Evolutionary conservation across 2,329 filamentous ascomycete genomes (phyloP), one percentile per base, ranked within the genome.

Genomic region (Zymoseptoria ardabiliae): DNA sequence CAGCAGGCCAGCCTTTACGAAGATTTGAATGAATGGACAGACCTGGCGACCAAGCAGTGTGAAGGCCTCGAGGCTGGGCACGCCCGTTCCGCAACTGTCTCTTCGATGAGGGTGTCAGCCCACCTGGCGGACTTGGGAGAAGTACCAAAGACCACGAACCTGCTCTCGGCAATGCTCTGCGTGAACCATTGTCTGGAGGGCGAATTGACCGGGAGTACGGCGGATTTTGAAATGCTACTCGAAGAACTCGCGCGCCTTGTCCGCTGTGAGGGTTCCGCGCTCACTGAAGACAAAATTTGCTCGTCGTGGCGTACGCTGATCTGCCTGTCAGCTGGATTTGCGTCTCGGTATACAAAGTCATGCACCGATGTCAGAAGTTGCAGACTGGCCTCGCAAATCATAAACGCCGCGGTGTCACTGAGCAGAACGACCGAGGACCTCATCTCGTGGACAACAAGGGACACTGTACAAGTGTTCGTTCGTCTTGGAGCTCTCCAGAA

Each of bases 391-490:
- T 55, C 57, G n/a, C 50, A 59, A 10, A 66, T 72, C 45, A 56
- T 71, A 6, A 54, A 63, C 17, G 30, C 28, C 19, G 67, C 66
- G 2, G 23, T 71, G 1, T 48, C 59, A 11, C 22, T 28, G 9
- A 63, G 61, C 50, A 64, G 58, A 35, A 58, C 60, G 9, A 56
- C 61, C 23, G 67, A 71, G 11, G 60, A 65, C 3, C 23, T 68
- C 3, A 35, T 62, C 19, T 61, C 61, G 5, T 72, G 70, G 70
- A 57, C 70, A 48, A 78, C 88, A 6, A 76, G 80, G 54, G 79
- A 82, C 17, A 82, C 90, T n/a, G 81, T 87, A 58, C 79, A 82
- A 17, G 81, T 80, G 56, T 78, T 88, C 66, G 77, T 89, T 4
- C 80, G 82, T 23, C 79, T 83, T 48, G 84, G 83, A 2, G 76